Conservation (phyloP, 306 rosid genomes). For the Fagus crenata region DNA sequence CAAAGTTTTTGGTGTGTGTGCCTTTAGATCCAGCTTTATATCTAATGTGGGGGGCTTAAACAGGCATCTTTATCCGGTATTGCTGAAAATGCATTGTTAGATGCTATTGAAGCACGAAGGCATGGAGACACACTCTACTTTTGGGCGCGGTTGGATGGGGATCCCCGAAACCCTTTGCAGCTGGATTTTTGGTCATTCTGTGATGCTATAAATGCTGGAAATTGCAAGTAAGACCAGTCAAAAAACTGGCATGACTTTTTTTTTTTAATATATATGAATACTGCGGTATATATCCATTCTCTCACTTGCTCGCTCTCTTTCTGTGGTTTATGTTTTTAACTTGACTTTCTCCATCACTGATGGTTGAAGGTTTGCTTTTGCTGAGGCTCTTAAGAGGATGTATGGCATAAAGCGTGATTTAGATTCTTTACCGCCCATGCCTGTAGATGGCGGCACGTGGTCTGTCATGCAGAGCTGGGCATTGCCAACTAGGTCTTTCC, state of each 20-base stretch:
- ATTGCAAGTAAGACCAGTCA: conserved; percentile 73
- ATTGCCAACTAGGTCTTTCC: conserved; percentile 84
- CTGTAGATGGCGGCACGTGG: conserved; percentile 80
- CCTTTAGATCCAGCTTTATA: conserved; percentile 20
- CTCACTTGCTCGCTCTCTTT: conserved; percentile 3
- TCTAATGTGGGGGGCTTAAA: conserved; percentile 31
- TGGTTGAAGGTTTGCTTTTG: conserved; percentile 72
- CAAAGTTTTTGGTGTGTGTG: not conserved
- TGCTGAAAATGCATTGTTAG: conserved; percentile 76
- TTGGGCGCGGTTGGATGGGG: conserved; percentile 88
- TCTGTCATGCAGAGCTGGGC: conserved; percentile 91
- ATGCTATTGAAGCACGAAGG: conserved; percentile 60
- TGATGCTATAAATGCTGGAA: conserved; percentile 85
- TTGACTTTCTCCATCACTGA: conserved; percentile 27
- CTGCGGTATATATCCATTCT: conserved; percentile 3
- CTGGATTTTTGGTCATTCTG: conserved; percentile 95
- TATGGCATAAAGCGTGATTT: conserved; percentile 57
- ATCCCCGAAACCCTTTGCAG: conserved; percentile 59
- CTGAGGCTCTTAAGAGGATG: conserved; percentile 78
- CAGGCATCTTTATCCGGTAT: conserved; percentile 78
- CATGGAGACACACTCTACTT: conserved; percentile 90
- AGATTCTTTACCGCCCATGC: conserved; percentile 79
- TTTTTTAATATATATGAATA: conserved; percentile 12
- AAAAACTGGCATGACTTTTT: not conserved
- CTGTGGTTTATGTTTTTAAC: not conserved